These are phyloP conservation scores for Phytophthora pseudosyringae DNA, from an alignment of 352 stramenopile species.

Conservation along the genomic window DNA sequence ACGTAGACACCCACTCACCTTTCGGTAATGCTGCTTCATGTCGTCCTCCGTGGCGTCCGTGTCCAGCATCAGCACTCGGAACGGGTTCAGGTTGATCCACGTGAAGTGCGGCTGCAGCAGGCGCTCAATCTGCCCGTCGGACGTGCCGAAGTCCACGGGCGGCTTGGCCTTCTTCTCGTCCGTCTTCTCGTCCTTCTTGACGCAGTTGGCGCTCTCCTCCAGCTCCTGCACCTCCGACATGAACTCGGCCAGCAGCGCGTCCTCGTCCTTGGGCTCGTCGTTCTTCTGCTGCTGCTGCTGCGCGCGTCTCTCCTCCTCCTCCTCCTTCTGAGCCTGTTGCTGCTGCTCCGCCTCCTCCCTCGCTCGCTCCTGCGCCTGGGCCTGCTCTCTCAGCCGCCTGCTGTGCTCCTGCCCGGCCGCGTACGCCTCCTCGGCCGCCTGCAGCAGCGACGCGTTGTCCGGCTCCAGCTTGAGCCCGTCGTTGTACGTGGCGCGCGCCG, in stretches of 20 bases:
- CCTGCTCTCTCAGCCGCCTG: slow-evolving; percentile 56
- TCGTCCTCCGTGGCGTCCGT: slow-evolving; percentile 87
- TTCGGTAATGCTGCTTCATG: slow-evolving; percentile 92
- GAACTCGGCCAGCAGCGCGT: slow-evolving; percentile 76
- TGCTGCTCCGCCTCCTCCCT: slow-evolving; percentile 46
- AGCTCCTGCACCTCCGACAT: slow-evolving; percentile 88
- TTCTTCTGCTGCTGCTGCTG: slow-evolving; percentile 25
- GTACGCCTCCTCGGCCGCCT: slow-evolving; percentile 76
- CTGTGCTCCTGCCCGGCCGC: slow-evolving; percentile 75
- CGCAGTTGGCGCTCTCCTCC: slow-evolving; percentile 75
- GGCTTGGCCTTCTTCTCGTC: slow-evolving; percentile 51
- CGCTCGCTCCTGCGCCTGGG: slow-evolving; percentile 50
- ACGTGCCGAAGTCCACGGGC: slow-evolving; percentile 73
- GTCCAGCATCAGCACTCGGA: slow-evolving; percentile 88
- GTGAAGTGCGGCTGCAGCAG: slow-evolving; percentile 77
- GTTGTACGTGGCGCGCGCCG: slow-evolving; percentile 75
- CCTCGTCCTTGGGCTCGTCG: slow-evolving; percentile 50
- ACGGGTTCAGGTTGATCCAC: slow-evolving; percentile 93
- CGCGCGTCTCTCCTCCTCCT: neutral
- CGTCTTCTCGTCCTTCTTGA: slow-evolving; percentile 65
- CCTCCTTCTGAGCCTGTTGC: slow-evolving; percentile 22
- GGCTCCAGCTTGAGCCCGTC: slow-evolving; percentile 65
- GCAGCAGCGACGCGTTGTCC: slow-evolving; percentile 73
- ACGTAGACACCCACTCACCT: slow-evolving; percentile 42
- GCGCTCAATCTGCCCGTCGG: slow-evolving; percentile 66